Percentiles rank a stretch among this genome's conserved stretches.
phyloP scores from a whole-genome alignment of 2,329 filamentous ascomycete species.

The Colletotrichum coccodes region DNA sequence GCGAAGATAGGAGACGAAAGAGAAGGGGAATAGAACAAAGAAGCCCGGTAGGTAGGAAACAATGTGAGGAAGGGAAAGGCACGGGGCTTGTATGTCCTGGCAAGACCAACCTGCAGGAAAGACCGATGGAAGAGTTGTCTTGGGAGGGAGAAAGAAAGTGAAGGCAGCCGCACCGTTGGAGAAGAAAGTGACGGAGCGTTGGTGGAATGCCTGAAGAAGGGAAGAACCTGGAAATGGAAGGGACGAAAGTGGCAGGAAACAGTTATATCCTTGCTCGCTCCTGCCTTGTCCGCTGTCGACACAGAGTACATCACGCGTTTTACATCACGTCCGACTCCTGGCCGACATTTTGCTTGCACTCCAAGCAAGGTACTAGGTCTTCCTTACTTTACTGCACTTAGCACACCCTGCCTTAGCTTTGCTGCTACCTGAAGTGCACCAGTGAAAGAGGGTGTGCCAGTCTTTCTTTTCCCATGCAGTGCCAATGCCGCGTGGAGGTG shows the following conservation, averaged over 20 bases:
- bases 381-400: not conserved
- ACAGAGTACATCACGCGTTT: not conserved
- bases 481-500: constrained; percentile 23
- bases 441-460: constrained; percentile 23
- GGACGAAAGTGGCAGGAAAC: constrained; percentile 7
- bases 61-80: not conserved
- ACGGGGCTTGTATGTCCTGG: not conserved
- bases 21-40: not conserved
- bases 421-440: constrained; percentile 5
- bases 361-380: not conserved
- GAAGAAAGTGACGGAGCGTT: not conserved
- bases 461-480: constrained; percentile 23
- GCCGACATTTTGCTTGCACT: not conserved
- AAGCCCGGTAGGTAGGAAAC: not conserved
- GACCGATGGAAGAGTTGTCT: not conserved
- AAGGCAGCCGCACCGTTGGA: not conserved
- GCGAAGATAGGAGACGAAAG: not conserved
- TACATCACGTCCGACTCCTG: not conserved
- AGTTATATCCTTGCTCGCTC: constrained; percentile 1
- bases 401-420: constrained; percentile 10
- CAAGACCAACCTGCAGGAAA: not conserved
- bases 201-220: not conserved
- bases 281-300: not conserved
- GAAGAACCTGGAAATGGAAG: not conserved
- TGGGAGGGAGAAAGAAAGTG: not conserved